Conservation (phyloP, 1,284 basidiomycete genomes). For the Lignosus rhinocerotis region DNA sequence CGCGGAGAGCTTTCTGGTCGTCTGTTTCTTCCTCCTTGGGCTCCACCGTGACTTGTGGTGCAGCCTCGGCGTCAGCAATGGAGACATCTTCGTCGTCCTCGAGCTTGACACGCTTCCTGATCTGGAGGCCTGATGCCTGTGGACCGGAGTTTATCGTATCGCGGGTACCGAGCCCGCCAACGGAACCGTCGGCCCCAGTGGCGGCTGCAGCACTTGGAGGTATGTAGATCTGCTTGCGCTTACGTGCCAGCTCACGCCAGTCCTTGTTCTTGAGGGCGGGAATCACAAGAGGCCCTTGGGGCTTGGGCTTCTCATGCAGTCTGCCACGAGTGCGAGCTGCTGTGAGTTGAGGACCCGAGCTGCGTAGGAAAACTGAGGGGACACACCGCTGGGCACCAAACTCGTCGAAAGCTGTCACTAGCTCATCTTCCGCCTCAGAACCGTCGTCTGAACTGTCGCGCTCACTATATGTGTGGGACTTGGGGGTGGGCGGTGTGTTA, state of each 20-base stretch:
- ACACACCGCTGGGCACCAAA: slow-evolving; percentile 80
- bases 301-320: slow-evolving; percentile 44
- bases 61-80: slow-evolving; percentile 13
- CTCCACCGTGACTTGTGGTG: slow-evolving; percentile 32
- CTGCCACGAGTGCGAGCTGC: slow-evolving; percentile 44
- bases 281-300: slow-evolving; percentile 76
- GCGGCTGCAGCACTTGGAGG: slow-evolving; percentile 63
- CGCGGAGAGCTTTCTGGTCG: slow-evolving; percentile 74
- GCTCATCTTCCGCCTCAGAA: slow-evolving; percentile 58
- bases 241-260: slow-evolving; percentile 79
- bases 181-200: slow-evolving; percentile 74
- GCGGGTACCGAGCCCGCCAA: slow-evolving; percentile 74
- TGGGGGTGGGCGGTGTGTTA: slow-evolving; percentile 40
- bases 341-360: slow-evolving; percentile 61
- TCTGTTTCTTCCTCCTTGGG: slow-evolving; percentile 54
- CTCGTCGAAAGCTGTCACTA: slow-evolving; percentile 71
- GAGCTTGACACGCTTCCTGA: slow-evolving; percentile 43
- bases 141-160: slow-evolving; percentile 73
- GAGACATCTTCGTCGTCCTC: slow-evolving; percentile 29
- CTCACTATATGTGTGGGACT: slow-evolving; percentile 34
- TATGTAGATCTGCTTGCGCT: slow-evolving; percentile 58
- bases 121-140: slow-evolving; percentile 61
- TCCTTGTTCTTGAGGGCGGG: slow-evolving; percentile 82
- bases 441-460: slow-evolving; percentile 64
- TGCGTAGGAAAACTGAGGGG: slow-evolving; percentile 20